Percentiles rank a stretch among this genome's conserved stretches.
These are phyloP conservation scores for Grigorovia yakushimaensis DNA, from an alignment of 805 yeast genomes.

Conservation along the genomic window DNA sequence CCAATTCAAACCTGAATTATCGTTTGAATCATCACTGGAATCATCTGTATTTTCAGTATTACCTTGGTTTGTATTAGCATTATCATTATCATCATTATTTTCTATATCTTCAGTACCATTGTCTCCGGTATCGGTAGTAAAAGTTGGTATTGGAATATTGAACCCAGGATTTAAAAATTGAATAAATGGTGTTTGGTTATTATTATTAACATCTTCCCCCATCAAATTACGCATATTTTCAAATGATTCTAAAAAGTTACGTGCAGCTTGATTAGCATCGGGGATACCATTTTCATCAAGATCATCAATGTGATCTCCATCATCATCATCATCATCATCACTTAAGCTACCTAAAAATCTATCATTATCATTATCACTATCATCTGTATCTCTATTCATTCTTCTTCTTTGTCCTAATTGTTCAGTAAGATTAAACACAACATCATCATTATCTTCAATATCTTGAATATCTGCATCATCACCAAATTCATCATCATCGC, in stretches of 20 bases:
- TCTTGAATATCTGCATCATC: conserved; percentile 11
- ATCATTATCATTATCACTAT: conserved; percentile 3
- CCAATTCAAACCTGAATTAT: too few relatives aligned
- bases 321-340: conserved; percentile 10
- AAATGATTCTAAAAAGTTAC: conserved; percentile 20
- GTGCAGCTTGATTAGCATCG: conserved; percentile 9
- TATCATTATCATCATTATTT: background rate
- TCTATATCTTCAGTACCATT: background rate
- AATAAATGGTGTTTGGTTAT: conserved; percentile 12
- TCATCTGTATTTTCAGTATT: background rate
- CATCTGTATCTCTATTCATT: background rate
- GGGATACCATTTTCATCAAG: conserved; percentile 9
- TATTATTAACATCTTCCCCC: conserved; percentile 10
- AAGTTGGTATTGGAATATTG: background rate
- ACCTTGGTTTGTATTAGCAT: background rate
- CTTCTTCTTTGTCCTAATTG: background rate
- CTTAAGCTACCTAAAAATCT: too few relatives aligned
- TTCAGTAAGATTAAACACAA: background rate
- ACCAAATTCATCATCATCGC: conserved; percentile 16
- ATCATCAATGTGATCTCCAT: conserved; percentile 11
- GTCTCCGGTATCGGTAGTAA: background rate
- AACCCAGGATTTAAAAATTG: conserved; percentile 19
- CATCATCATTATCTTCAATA: background rate
- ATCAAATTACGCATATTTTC: conserved; percentile 18
- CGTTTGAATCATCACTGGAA: background rate